Conservation (phyloP, 225 moss, liverwort and hornwort genomes). For the Pleurozium schreberi region DNA sequence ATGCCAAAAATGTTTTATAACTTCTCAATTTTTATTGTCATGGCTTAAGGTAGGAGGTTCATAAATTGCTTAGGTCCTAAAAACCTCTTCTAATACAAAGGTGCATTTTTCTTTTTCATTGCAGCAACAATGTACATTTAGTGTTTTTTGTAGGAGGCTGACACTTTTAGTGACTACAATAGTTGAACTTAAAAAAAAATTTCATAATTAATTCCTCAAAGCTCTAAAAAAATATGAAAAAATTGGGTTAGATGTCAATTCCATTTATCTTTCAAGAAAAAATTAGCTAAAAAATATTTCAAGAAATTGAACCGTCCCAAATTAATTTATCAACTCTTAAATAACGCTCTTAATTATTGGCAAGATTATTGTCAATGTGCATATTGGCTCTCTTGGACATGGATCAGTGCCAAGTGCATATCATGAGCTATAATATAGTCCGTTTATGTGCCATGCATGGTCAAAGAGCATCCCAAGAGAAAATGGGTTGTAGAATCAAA, state of each 20-base stretch:
- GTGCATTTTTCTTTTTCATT: no score
- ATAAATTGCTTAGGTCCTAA: no score
- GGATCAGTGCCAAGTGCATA: neutral
- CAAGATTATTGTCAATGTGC: no score
- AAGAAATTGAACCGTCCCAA: neutral
- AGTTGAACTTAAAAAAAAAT: neutral
- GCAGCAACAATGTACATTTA: no score
- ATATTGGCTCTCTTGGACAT: neutral
- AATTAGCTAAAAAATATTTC: neutral
- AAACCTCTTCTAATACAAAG: no score
- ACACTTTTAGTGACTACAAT: fast-evolving
- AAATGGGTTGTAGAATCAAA: no score
- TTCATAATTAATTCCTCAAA: neutral
- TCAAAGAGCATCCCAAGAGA: neutral
- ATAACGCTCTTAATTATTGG: neutral
- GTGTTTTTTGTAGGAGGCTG: neutral
- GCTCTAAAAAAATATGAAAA: neutral
- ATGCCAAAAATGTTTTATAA: no score
- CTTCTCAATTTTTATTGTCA: no score
- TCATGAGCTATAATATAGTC: neutral
- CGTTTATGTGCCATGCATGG: neutral
- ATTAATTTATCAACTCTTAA: neutral
- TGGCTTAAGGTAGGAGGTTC: no score
- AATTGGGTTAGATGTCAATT: neutral
- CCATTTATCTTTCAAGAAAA: neutral